Evolutionary conservation across 805 yeast species (phyloP).

Genomic region (Ogataea naganishii): DNA sequence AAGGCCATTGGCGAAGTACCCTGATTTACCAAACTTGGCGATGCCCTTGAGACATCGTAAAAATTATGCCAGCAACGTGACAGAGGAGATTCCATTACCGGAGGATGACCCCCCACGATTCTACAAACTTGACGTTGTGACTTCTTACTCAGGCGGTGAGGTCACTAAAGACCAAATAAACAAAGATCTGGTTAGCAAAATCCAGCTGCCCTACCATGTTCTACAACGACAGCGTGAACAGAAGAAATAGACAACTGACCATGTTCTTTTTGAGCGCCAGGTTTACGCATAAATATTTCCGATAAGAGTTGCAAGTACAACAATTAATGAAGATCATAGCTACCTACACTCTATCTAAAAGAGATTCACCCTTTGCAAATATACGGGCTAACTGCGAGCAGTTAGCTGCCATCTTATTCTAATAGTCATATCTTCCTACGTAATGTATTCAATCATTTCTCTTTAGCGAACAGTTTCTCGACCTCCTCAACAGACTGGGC

Average conservation of each 20-base stretch:
- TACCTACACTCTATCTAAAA: too few species aligned
- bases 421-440: not conserved
- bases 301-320: too few species aligned
- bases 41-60: conserved; percentile 20
- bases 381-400: too few species aligned
- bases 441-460: conserved; percentile 12
- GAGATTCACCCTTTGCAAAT: too few species aligned
- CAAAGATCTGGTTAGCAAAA: conserved; percentile 3
- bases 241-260: too few species aligned
- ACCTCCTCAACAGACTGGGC: conserved; percentile 87
- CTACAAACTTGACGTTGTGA: conserved; percentile 27
- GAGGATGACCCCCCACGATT: conserved; percentile 34
- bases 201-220: too few species aligned
- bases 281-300: too few species aligned
- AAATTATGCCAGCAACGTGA: not conserved
- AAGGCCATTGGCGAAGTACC: conserved; percentile 31
- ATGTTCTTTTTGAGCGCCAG: too few species aligned
- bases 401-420: too few species aligned
- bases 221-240: too few species aligned
- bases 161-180: conserved; percentile 4
- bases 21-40: conserved; percentile 17
- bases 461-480: conserved; percentile 65
- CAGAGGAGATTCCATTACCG: conserved; percentile 23
- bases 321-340: too few species aligned
- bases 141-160: conserved; percentile 8